Base-by-base conservation (phyloP, 352 stramenopile genomes). In the Globisporangium okanoganense region DNA sequence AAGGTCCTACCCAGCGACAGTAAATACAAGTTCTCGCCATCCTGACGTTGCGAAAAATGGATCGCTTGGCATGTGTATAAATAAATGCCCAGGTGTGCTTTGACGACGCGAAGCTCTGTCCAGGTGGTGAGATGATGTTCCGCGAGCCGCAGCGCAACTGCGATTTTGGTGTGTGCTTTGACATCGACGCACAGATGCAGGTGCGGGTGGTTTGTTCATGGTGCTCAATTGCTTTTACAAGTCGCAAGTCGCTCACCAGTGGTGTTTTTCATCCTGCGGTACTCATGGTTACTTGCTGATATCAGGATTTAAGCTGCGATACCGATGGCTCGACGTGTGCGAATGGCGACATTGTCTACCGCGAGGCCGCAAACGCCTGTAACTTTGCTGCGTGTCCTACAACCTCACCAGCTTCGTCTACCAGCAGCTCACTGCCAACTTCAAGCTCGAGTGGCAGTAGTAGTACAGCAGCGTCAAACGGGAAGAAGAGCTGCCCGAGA, bases 71-170 rank as follows among this genome's bases (percentile, higher is more conserved):
- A n/a, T n/a, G n/a, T n/a, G n/a, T n/a, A n/a, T n/a, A n/a, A n/a
- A n/a, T n/a, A n/a, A n/a, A n/a, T 72, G 65, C 31, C 7, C 31
- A 36, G 56, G 22, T 13, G 40, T 62, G 56, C 33, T 56, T 62
- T n/a, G 56, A 62, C 35, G 56, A 62, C 12, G 38, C 36, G 33
- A 44, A 36, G 45, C 8, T 56, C 3, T 62, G 56, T 33, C 45
- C 12, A 16, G 10, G 16, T 22, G 56, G 56, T 9, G 45, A 62
- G 24, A 41, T 49, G 20, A 10, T 41, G 22, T 62, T 50, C 25
- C 56, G 56, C 12, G 56, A 56, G 16, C 12, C 56, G 0, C 9
- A 9, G 3, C 56, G 35, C 10, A 36, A 27, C n/a, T 62, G 56
- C 31, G 20, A 13, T 14, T 62, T 62, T 38, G 22, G 27, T 24